phyloP scores from a whole-genome alignment of 306 rosid species.

The Rosa lucieae region DNA sequence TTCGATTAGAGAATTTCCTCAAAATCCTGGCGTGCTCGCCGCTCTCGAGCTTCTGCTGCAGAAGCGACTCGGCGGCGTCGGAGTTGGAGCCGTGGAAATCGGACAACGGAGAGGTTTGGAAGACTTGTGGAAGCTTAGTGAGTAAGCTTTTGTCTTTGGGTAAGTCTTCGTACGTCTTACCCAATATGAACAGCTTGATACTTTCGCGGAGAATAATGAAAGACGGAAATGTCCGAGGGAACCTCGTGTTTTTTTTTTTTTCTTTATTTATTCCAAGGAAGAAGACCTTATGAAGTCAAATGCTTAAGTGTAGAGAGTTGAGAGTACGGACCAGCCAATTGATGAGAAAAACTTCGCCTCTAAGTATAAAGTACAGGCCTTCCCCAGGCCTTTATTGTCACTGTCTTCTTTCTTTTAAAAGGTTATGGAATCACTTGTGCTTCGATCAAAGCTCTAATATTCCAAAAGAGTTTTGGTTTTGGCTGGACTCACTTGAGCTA shows the following conservation, averaged over 20 bases:
- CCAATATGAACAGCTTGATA: not conserved
- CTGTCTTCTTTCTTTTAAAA: not conserved
- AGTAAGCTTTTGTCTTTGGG: not conserved
- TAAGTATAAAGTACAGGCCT: not conserved
- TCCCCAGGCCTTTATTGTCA: not conserved
- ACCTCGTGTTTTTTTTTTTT: not conserved
- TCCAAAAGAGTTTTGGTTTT: not conserved
- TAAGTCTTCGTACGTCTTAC: not conserved
- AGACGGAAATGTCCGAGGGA: not conserved
- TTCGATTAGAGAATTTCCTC: slow-evolving; percentile 54
- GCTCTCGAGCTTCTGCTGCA: slow-evolving; percentile 74
- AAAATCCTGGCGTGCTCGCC: slow-evolving; percentile 69
- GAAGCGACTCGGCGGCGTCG: slow-evolving; percentile 62
- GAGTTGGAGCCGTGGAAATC: slow-evolving; percentile 55
- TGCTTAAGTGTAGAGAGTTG: not conserved
- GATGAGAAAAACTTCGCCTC: not conserved
- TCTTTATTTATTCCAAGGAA: not conserved
- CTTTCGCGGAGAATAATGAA: not conserved
- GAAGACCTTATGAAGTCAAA: not conserved
- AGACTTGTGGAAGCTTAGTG: too few relatives aligned
- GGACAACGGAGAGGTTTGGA: slow-evolving; percentile 38
- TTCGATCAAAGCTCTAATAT: not conserved
- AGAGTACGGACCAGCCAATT: not conserved
- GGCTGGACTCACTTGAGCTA: not conserved
- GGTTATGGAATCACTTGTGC: not conserved